Evolutionary conservation across 2,329 filamentous ascomycete genomes (phyloP).

Genomic region (Arthrobotrys pseudoclavata): DNA sequence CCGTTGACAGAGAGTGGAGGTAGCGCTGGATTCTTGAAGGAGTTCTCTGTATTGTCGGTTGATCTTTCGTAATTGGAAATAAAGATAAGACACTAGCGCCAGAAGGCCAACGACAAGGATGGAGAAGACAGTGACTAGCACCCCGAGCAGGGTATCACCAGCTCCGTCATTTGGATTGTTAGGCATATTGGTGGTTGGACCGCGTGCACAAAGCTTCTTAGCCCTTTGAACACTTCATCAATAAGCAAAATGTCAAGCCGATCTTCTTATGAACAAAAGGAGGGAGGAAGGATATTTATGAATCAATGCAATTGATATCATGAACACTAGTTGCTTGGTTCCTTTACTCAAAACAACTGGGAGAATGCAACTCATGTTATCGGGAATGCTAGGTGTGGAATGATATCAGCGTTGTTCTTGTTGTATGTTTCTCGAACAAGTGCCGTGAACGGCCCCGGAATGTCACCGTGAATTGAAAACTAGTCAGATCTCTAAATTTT

Average conservation of each 20-base stretch:
- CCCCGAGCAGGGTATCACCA: constrained; percentile 15
- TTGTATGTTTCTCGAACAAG: constrained; percentile 18
- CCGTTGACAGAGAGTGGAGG: constrained; percentile 10
- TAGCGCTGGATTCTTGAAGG: not conserved
- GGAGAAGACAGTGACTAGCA: constrained; percentile 23
- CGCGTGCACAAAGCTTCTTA: not conserved
- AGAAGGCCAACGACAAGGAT: constrained; percentile 28
- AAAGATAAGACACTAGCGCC: constrained; percentile 21
- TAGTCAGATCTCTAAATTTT: not conserved
- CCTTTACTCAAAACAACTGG: not conserved
- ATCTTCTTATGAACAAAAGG: not conserved
- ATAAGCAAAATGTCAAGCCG: not conserved
- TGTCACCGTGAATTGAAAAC: not conserved
- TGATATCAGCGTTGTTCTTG: constrained; percentile 24
- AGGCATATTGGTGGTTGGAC: constrained; percentile 15
- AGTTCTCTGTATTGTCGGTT: constrained; percentile 23
- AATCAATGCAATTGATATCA: not conserved
- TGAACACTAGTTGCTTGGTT: not conserved
- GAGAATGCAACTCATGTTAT: constrained; percentile 4
- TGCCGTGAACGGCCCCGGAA: not conserved
- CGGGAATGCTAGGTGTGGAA: not conserved
- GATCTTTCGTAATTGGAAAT: constrained; percentile 26
- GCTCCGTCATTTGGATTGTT: not conserved
- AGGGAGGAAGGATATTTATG: not conserved
- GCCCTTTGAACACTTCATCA: not conserved